These are phyloP conservation scores for Tetraselmis chui DNA, from an alignment of 139 green algal species.

Conservation along the genomic window DNA sequence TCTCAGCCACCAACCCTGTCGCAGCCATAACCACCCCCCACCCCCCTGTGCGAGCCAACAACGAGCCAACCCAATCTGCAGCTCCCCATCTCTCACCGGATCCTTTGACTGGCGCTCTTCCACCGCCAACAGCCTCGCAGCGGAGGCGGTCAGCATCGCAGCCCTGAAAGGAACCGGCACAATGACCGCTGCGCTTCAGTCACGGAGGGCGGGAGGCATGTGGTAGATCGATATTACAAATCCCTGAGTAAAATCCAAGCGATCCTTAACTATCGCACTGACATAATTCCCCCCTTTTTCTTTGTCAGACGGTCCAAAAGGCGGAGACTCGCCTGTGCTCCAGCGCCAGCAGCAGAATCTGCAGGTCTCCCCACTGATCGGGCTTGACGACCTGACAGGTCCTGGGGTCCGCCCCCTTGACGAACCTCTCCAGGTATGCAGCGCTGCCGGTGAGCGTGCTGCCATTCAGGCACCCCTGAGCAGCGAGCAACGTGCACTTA, in stretches of 20 bases:
- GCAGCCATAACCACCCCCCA: too few species aligned
- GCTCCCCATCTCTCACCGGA: too few species aligned
- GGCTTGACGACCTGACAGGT: conserved; percentile 11
- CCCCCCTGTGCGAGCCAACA: too few species aligned
- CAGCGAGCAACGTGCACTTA: background rate
- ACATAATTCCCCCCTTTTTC: too few species aligned
- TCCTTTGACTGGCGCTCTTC: background rate
- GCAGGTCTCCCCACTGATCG: conserved; percentile 23
- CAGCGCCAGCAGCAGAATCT: conserved; percentile 29
- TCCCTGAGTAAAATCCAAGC: too few species aligned
- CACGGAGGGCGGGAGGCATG: too few species aligned
- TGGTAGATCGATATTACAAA: too few species aligned
- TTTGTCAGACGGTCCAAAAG: too few species aligned
- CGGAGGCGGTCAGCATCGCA: background rate
- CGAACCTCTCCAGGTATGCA: conserved; percentile 43
- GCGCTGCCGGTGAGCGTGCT: conserved; percentile 19
- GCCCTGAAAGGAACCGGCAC: background rate
- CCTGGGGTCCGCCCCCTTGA: conserved; percentile 14
- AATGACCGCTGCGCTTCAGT: too few species aligned
- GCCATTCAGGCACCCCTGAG: conserved; percentile 12
- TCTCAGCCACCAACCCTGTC: too few species aligned
- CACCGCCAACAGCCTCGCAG: background rate
- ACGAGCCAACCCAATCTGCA: too few species aligned
- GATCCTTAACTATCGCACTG: too few species aligned
- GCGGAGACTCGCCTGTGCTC: conserved; percentile 9